Conservation (phyloP, 805 yeast genomes). For the Nakazawaea wyomingensis region DNA sequence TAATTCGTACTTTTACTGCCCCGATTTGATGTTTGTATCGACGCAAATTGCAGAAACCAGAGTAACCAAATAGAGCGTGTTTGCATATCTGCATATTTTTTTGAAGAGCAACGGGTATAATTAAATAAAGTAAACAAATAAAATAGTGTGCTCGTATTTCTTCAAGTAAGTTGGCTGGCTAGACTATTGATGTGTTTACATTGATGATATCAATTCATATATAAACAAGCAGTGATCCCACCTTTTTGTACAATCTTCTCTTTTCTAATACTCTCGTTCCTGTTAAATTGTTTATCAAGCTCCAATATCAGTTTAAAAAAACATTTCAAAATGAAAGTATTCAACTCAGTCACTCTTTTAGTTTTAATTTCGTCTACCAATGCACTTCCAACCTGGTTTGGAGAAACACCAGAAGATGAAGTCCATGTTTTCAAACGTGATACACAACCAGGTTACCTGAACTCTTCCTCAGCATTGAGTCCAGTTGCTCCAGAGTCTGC, state of each 20-base stretch:
- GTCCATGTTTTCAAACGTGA: background rate
- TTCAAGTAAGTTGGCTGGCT: too few relatives aligned
- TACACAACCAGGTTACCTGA: background rate
- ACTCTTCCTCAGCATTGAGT: background rate
- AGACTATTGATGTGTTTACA: too few relatives aligned
- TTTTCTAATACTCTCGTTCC: too few relatives aligned
- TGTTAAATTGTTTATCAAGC: too few relatives aligned
- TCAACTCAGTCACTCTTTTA: background rate
- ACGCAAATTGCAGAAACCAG: background rate
- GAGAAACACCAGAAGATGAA: background rate
- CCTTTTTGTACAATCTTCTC: background rate
- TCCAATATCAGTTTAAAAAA: too few relatives aligned
- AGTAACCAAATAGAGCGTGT: too few relatives aligned
- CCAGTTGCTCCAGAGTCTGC: background rate
- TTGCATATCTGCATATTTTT: too few relatives aligned
- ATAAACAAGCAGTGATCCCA: background rate
- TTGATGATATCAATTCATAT: too few relatives aligned
- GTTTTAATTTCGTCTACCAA: constrained; percentile 1
- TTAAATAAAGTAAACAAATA: background rate
- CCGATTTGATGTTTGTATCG: background rate
- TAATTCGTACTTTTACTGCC: constrained; percentile 5
- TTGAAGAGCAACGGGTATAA: too few relatives aligned
- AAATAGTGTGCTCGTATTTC: too few relatives aligned
- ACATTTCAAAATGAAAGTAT: background rate
- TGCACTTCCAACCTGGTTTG: constrained; percentile 10